phyloP scores from a whole-genome alignment of 306 rosid genomes.

The Ormosia semicastrata region DNA sequence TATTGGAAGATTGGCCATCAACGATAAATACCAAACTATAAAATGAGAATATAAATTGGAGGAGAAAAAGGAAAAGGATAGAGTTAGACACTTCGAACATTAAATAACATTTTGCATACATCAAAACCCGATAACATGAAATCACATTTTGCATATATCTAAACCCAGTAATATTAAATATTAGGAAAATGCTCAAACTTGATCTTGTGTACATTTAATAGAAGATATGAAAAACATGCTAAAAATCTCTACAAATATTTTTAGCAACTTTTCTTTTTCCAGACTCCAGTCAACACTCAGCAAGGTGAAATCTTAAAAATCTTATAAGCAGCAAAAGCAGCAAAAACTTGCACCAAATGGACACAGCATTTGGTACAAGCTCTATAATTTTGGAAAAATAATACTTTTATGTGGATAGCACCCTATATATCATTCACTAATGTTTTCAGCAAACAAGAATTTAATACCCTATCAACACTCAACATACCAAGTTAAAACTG shows the following conservation, averaged over 20 bases:
- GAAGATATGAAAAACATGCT: not conserved
- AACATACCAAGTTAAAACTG: not conserved
- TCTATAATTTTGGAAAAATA: not conserved
- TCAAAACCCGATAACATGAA: not conserved
- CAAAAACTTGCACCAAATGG: not conserved
- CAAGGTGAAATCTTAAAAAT: not conserved
- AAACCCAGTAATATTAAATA: conserved; percentile 1
- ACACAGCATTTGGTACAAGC: not conserved
- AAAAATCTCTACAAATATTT: not conserved
- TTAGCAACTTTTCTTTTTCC: not conserved
- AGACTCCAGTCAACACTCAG: not conserved
- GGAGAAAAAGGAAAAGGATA: not conserved
- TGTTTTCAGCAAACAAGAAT: not conserved
- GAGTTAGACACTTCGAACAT: not conserved
- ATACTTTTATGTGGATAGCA: not conserved
- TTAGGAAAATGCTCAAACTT: not conserved
- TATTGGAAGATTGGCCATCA: not conserved
- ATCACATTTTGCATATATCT: not conserved
- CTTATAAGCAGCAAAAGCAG: not conserved
- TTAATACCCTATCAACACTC: not conserved
- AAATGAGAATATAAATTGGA: not conserved
- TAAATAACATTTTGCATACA: not conserved
- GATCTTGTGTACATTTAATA: not conserved
- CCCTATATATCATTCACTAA: not conserved
- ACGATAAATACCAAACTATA: not conserved